phyloP scores from a whole-genome alignment of 148 eudicot genomes.

The Heliosperma pusillum region DNA sequence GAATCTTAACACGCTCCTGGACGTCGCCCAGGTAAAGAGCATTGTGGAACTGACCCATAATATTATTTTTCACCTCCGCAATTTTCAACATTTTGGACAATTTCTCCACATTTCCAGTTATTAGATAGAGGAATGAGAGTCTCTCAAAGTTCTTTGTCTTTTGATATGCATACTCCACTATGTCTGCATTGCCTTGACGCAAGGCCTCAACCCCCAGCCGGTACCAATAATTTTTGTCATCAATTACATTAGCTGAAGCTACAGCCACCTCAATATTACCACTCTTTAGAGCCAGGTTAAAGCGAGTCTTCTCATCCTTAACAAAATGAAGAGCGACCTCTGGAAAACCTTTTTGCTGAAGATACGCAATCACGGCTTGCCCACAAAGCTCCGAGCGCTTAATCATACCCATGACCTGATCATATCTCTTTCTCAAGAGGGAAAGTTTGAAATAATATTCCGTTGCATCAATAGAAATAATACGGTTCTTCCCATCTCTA shows the following conservation, averaged over 20 bases:
- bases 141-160: conserved; percentile 76
- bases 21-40: conserved; percentile 68
- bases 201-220: conserved; percentile 76
- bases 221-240: conserved; percentile 74
- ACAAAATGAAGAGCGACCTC: conserved; percentile 98
- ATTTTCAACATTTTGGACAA: conserved; percentile 51
- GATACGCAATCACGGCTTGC: conserved; percentile 96
- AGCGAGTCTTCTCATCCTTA: conserved; percentile 74
- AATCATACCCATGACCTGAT: conserved; percentile 93
- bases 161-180: conserved; percentile 80
- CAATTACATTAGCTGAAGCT: conserved; percentile 74
- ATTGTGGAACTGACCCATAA: conserved; percentile 79
- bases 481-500: conserved; percentile 83
- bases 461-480: conserved; percentile 71
- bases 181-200: conserved; percentile 76
- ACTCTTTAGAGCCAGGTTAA: conserved; percentile 55
- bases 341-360: conserved; percentile 97
- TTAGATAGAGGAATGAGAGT: conserved; percentile 71
- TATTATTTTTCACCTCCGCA: conserved; percentile 60
- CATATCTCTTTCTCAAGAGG: conserved; percentile 70
- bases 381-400: conserved; percentile 90
- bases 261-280: conserved; percentile 71
- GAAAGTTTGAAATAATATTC: conserved; percentile 82
- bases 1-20: conserved; percentile 68
- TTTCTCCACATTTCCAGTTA: conserved; percentile 71